Evolutionary conservation across 108 stramenopile species (phyloP), one percentile per base, ranked within the genome.

Genomic region (Skeletonema tropicum): DNA sequence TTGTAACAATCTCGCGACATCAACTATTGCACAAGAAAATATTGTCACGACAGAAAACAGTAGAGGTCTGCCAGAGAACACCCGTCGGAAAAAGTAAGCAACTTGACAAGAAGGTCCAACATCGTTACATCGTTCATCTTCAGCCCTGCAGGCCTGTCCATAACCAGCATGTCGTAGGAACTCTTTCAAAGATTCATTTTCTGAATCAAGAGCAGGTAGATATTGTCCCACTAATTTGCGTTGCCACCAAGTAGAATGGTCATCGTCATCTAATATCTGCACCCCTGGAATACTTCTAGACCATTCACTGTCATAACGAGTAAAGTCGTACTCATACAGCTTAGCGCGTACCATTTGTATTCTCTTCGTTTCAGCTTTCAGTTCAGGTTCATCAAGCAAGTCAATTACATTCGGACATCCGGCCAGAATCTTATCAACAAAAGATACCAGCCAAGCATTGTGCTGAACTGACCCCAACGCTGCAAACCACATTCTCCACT

Each of bases 401-500:
- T 63, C 42, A 19, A 82, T 15, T 14, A 82, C 88, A 67, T 31
- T n/a, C 38, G 66, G 36, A 65, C 77, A 74, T 2, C 74, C 79
- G 14, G 80, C 21, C 2, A 90, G 79, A 0, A 90, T 13, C 33
- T 85, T 86, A 39, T 80, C 48, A 0, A 83, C 52, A 11, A 90
- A 68, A 32, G 74, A 61, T 23, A 92, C 39, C 10, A 87, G 48
- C 91, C 91, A 92, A 14, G 88, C 80, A 42, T 86, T 77, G 59
- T 87, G 76, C 35, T 87, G 73, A 66, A 84, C 79, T 11, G 32
- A 57, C 0, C 85, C 84, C 10, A 92, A 69, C 25, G 91, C 91
- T 4, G 91, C 91, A 68, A 92, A 92, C 91, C 91, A 92, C 87
- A 90, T 85, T 82, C 83, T 80, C 91, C 91, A 92, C 57, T 92